Evolutionary conservation across 1,284 basidiomycete species (phyloP).

Genomic region (Macrocystidia cucumis): DNA sequence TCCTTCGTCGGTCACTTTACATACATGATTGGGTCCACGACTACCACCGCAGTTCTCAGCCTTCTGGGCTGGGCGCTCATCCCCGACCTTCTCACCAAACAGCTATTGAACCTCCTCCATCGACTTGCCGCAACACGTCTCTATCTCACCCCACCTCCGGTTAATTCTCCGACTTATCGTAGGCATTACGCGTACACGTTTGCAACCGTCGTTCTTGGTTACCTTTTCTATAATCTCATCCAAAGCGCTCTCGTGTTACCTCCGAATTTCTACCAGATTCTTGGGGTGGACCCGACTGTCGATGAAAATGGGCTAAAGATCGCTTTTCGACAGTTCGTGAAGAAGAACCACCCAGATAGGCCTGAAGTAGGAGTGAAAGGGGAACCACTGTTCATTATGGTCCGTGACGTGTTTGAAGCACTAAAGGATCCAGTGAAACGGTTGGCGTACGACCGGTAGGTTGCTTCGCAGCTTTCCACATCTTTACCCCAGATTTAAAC

Average conservation of each 20-base stretch:
- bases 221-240: constrained; percentile 61
- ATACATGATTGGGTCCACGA: constrained; percentile 15
- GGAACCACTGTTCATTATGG: constrained; percentile 62
- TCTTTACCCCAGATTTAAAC: neutral
- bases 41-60: constrained; percentile 17
- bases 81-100: constrained; percentile 32
- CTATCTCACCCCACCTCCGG: constrained; percentile 27
- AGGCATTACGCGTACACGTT: constrained; percentile 58
- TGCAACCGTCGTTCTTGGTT: constrained; percentile 59
- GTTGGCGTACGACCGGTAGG: constrained; percentile 81
- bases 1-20: too few relatives aligned
- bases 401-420: constrained; percentile 74
- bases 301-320: constrained; percentile 61
- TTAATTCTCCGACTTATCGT: constrained; percentile 36
- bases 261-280: constrained; percentile 71
- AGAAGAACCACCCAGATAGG: constrained; percentile 73
- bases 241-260: constrained; percentile 45
- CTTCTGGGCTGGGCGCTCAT: constrained; percentile 36
- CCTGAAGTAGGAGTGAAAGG: constrained; percentile 49
- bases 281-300: constrained; percentile 53
- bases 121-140: constrained; percentile 21
- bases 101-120: constrained; percentile 32
- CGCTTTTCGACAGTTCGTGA: constrained; percentile 72
- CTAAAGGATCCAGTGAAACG: constrained; percentile 72
- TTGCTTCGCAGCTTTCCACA: constrained; percentile 2